Conservation (phyloP, 164 flowering plant genomes). For the Dillenia suffruticosa region DNA sequence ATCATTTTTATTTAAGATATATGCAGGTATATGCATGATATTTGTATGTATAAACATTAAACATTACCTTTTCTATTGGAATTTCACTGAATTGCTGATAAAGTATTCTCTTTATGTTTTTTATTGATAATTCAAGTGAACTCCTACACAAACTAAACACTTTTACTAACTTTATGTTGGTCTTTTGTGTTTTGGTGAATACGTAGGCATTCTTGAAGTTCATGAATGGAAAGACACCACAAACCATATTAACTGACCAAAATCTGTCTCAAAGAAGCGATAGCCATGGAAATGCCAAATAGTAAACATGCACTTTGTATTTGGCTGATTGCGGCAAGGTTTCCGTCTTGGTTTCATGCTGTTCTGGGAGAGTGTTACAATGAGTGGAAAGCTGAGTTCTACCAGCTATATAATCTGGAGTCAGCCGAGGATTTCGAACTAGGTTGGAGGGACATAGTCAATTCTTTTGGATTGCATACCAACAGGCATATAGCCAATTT, state of each 20-base stretch:
- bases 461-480: constrained; percentile 64
- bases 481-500: constrained; percentile 76
- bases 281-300: constrained; percentile 68
- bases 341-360: constrained; percentile 97
- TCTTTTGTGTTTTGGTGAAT: constrained; percentile 8
- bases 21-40: too few species aligned
- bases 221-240: constrained; percentile 92
- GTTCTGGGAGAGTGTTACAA: constrained; percentile 85
- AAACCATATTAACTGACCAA: constrained; percentile 87
- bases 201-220: constrained; percentile 68
- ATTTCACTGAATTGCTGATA: background rate
- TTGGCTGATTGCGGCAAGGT: constrained; percentile 89
- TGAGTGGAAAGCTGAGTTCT: constrained; percentile 88
- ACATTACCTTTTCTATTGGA: too few species aligned
- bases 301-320: constrained; percentile 90
- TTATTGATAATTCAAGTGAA: background rate
- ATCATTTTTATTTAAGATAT: too few species aligned
- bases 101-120: background rate
- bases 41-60: too few species aligned
- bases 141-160: background rate
- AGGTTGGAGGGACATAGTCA: constrained; percentile 87
- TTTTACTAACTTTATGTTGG: constrained; percentile 3
- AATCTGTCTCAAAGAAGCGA: constrained; percentile 83
- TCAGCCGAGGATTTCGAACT: constrained; percentile 74
- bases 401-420: constrained; percentile 77